These are phyloP conservation scores for Zelonia costaricensis DNA, from an alignment of 208 protist genomes.

Conservation along the genomic window DNA sequence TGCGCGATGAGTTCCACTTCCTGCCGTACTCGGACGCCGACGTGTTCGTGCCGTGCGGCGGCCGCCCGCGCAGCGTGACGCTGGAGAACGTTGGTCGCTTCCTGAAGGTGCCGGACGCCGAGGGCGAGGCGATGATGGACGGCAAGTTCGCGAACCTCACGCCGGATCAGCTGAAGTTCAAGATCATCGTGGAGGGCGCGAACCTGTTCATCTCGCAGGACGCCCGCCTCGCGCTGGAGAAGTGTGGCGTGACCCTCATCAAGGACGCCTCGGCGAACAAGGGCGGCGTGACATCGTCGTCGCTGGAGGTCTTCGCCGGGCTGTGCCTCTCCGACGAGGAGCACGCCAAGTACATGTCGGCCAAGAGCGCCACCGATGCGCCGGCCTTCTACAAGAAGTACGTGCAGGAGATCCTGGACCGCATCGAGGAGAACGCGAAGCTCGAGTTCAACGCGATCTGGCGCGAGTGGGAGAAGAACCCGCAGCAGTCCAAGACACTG, in stretches of 20 bases:
- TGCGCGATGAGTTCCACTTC: constrained; percentile 96
- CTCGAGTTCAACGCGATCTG: constrained; percentile 93
- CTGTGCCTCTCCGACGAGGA: constrained; percentile 94
- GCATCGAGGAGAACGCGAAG: constrained; percentile 88
- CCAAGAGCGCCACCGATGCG: constrained; percentile 47
- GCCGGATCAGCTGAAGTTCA: constrained; percentile 78
- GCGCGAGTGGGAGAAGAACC: constrained; percentile 65
- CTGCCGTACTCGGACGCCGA: constrained; percentile 83
- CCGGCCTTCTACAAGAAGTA: constrained; percentile 94
- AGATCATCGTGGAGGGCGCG: constrained; percentile 97
- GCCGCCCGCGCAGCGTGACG: constrained; percentile 94
- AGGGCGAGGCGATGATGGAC: constrained; percentile 67
- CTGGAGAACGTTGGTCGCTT: constrained; percentile 91
- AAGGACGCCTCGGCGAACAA: constrained; percentile 97
- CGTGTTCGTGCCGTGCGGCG: constrained; percentile 97
- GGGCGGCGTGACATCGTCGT: constrained; percentile 97
- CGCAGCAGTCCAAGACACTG: constrained; percentile 59
- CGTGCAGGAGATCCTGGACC: constrained; percentile 86
- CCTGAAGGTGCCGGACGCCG: constrained; percentile 62
- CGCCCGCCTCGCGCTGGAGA: constrained; percentile 90
- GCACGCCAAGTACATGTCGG: constrained; percentile 90
- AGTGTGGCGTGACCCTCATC: constrained; percentile 82
- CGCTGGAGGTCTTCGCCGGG: constrained; percentile 95
- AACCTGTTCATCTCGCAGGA: constrained; percentile 97
- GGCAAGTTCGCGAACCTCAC: constrained; percentile 52